Conservation (phyloP, 352 stramenopile genomes). For the Pythium utonaiense region DNA sequence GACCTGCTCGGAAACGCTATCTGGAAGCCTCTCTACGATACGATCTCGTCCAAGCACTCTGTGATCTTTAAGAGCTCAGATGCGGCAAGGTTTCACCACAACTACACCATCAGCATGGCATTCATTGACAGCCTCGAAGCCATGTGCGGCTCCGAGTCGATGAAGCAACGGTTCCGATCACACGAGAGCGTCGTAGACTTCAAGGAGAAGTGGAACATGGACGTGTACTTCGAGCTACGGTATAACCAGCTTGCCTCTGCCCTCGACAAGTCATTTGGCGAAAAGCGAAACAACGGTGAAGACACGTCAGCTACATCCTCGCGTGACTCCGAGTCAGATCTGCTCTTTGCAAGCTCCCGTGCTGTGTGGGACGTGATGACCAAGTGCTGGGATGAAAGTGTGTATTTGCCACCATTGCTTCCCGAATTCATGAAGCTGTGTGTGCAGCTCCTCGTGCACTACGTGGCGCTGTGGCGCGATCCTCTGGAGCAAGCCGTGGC, state of each 20-base stretch:
- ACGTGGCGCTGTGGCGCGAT: slow-evolving; percentile 49
- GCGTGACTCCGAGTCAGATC: slow-evolving; percentile 7
- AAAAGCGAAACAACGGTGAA: slow-evolving; percentile 20
- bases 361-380: slow-evolving; percentile 43
- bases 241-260: slow-evolving; percentile 45
- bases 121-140: slow-evolving; percentile 60
- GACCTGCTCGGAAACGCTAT: slow-evolving; percentile 80
- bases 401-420: slow-evolving; percentile 56
- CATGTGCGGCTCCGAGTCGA: slow-evolving; percentile 53
- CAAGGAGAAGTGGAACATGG: slow-evolving; percentile 87
- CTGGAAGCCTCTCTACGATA: slow-evolving; percentile 73
- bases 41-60: slow-evolving; percentile 64
- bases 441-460: slow-evolving; percentile 65
- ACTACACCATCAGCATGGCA: slow-evolving; percentile 71
- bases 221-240: slow-evolving; percentile 85
- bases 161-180: slow-evolving; percentile 60
- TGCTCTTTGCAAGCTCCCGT: slow-evolving; percentile 51
- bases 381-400: slow-evolving; percentile 53
- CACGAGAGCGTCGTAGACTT: slow-evolving; percentile 78
- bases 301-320: slow-evolving; percentile 7
- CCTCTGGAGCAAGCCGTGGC: slow-evolving; percentile 43
- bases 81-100: slow-evolving; percentile 76
- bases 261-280: slow-evolving; percentile 49
- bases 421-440: slow-evolving; percentile 67
- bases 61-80: slow-evolving; percentile 83